Percentiles rank a stretch among this genome's conserved stretches.
Conservation (phyloP, 148 eudicot species). For the Camellia lanceoleosa region DNA sequence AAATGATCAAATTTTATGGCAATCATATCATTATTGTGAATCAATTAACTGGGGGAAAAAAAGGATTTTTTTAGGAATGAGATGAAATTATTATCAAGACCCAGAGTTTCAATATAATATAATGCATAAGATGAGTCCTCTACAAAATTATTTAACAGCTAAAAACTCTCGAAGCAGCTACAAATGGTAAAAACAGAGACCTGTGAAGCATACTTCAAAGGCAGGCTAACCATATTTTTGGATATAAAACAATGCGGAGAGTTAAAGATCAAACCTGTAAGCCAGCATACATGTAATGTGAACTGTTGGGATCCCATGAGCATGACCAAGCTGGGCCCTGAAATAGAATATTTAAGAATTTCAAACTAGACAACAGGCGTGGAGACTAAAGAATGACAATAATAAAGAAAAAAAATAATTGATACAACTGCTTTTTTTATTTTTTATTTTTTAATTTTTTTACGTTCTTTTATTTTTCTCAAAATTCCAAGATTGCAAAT, state of each 20-base stretch:
- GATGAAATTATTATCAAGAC: background rate
- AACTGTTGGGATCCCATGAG: conserved; percentile 41
- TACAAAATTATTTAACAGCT: background rate
- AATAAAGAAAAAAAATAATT: background rate
- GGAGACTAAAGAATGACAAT: too few species aligned
- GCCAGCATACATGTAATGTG: conserved; percentile 45
- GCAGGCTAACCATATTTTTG: background rate
- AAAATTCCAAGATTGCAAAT: background rate
- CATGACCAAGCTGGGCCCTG: conserved; percentile 61
- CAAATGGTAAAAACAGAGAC: background rate
- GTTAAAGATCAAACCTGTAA: conserved; percentile 34
- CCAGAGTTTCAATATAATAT: background rate
- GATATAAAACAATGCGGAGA: background rate
- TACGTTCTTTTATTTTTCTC: background rate
- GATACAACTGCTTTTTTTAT: background rate
- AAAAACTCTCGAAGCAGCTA: background rate
- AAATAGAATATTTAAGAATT: background rate
- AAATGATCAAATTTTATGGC: too few species aligned
- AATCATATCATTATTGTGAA: background rate
- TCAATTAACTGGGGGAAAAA: background rate
- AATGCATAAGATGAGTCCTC: background rate
- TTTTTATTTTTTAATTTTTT: background rate
- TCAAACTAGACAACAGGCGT: background rate
- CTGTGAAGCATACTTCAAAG: background rate
- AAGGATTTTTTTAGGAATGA: background rate